Percentiles rank a stretch among this genome's conserved stretches.
Evolutionary conservation across 2,329 filamentous ascomycete species (phyloP).

Genomic region (Trichophyton schoenleinii): DNA sequence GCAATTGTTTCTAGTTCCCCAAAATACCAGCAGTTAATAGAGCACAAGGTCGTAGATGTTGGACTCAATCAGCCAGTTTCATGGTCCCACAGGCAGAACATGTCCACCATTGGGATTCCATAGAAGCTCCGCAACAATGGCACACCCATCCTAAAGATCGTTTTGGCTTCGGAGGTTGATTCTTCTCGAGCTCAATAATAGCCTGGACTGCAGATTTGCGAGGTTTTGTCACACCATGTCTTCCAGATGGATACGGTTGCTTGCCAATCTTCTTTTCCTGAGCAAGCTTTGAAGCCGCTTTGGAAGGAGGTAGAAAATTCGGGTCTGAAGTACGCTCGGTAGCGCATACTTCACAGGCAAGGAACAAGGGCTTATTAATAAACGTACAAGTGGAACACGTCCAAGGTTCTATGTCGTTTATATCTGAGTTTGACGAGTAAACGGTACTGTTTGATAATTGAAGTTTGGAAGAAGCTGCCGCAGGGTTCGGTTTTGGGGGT

Average conservation of each 20-base stretch:
- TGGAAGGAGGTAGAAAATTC: conserved; percentile 10
- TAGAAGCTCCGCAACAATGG: conserved; percentile 45
- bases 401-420: conserved; percentile 38
- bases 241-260: background rate
- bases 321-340: conserved; percentile 39
- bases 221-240: conserved; percentile 6
- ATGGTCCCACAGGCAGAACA: conserved; percentile 48
- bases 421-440: conserved; percentile 17
- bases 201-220: conserved; percentile 27
- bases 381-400: conserved; percentile 50
- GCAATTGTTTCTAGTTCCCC: no score
- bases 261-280: conserved; percentile 6
- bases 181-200: conserved; percentile 28
- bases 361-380: conserved; percentile 46
- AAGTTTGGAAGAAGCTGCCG: conserved; percentile 16
- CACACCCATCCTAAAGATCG: conserved; percentile 49
- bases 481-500: conserved; percentile 30
- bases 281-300: background rate
- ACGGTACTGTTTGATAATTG: background rate
- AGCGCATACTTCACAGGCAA: conserved; percentile 49
- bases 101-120: conserved; percentile 54
- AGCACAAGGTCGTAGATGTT: background rate
- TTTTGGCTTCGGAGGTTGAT: conserved; percentile 32
- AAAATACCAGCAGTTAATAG: background rate
- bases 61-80: conserved; percentile 30